A percentile compares a stretch with the other conserved stretches of the same genome.
These are phyloP conservation scores for Cystoisospora suis DNA, from an alignment of 169 alveolate genomes.

Conservation along the genomic window DNA sequence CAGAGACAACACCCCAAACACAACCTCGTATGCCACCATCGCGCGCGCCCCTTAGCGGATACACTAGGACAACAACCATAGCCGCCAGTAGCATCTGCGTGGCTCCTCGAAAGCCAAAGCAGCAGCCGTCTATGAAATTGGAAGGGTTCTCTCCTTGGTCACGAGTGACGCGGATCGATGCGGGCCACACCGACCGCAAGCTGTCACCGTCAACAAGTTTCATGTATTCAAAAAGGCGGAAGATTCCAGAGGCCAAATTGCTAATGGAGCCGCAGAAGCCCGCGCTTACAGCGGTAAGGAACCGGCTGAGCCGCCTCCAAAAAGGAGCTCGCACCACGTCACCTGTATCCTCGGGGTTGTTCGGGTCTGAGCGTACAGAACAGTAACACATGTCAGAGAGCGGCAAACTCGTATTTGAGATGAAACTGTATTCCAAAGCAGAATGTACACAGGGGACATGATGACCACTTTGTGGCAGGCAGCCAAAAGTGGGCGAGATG, in stretches of 20 bases:
- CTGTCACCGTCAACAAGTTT: constrained; percentile 42
- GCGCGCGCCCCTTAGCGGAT: neutral
- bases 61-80: neutral
- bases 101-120: neutral
- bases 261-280: constrained; percentile 49
- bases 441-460: too few relatives aligned
- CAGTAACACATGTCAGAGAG: too few relatives aligned
- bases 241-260: constrained; percentile 49
- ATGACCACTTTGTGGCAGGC: too few relatives aligned
- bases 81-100: neutral
- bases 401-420: too few relatives aligned
- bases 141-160: constrained; percentile 41
- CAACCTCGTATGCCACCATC: neutral
- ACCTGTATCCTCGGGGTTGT: neutral
- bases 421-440: too few relatives aligned
- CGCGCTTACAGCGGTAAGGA: neutral
- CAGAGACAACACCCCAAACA: neutral
- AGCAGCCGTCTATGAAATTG: constrained; percentile 36
- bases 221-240: constrained; percentile 21
- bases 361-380: too few relatives aligned
- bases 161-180: constrained; percentile 41
- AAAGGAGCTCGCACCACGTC: neutral
- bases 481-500: too few relatives aligned
- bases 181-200: constrained; percentile 55
- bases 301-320: neutral